A percentile compares a stretch with the other conserved stretches of the same genome.
Evolutionary conservation across 1,139 yeast genomes (phyloP).

Genomic region (Meyerozyma carpophila): DNA sequence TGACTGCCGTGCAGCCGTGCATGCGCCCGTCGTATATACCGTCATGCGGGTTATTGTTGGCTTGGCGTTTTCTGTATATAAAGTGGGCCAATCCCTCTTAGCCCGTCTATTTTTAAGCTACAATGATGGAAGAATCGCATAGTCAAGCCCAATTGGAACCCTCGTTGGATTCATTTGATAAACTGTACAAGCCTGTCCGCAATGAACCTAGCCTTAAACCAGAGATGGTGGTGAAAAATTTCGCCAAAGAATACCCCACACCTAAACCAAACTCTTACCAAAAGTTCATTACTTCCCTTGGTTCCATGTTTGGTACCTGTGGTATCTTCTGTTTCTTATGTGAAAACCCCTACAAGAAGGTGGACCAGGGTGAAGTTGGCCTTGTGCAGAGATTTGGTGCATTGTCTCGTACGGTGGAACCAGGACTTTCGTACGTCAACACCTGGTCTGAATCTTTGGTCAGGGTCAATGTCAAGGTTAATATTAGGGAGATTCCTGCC

Average conservation of each 20-base stretch:
- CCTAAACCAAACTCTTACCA: conserved; percentile 36
- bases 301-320: conserved; percentile 45
- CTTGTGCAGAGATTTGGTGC: conserved; percentile 67
- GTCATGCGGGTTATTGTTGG: not conserved
- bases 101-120: not conserved
- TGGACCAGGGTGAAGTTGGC: conserved; percentile 68
- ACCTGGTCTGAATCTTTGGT: conserved; percentile 57
- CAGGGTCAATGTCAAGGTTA: conserved; percentile 51
- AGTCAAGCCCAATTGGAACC: not conserved
- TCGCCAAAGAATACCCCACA: conserved; percentile 33
- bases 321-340: conserved; percentile 63
- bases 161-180: not conserved
- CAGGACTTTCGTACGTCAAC: conserved; percentile 63
- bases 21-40: not conserved
- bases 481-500: conserved; percentile 61
- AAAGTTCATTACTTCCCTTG: conserved; percentile 37
- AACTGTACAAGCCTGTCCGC: not conserved
- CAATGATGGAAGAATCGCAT: not conserved
- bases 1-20: not conserved
- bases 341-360: conserved; percentile 57
- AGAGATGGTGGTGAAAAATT: conserved; percentile 14
- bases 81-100: not conserved
- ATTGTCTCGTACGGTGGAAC: conserved; percentile 60
- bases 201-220: conserved; percentile 7
- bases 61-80: not conserved